Base-by-base conservation (phyloP, 495 filamentous ascomycete species). In the Aspergillus asperescens region DNA sequence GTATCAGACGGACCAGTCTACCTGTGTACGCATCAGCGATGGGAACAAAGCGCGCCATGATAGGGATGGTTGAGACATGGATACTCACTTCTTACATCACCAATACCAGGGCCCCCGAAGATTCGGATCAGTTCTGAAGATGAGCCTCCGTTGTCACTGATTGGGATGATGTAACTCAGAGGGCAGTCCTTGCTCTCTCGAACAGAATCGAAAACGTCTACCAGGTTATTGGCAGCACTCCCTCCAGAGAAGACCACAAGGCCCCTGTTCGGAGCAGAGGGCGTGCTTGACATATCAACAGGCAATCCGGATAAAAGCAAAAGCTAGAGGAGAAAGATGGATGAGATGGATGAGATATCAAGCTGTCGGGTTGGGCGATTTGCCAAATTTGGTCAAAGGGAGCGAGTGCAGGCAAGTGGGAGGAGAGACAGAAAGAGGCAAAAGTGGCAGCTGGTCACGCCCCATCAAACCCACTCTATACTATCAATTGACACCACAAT, bases 81-180 rank as follows among this genome's bases (percentile, higher is more conserved):
- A 7, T 39, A 75, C 85, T 58, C 71, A 94, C 90, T 95, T 68
- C 90, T 80, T 37, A 94, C 78, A 73, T 96, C 90, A 27, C 90
- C 90, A 67, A 95, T 94, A 10, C 90, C 90, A 45, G 92, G 92
- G 0, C 92, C 92, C 1, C 92, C 92, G 68, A 96, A 88, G 13
- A 97, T 88, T 13, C 92, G 79, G 55, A 96, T 92, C 59, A 96
- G 67, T 71, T 97, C 92, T 6, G 87, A 92, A 1, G 90, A 90
- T 27, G 85, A 90, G 15, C 92, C 92, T 23, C 92, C 92, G 72
- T 97, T 97, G 67, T 97, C 92, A 57, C 85, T 89, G 61, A 96
- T 95, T 13, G 92, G 92, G 47, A 97, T 94, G 50, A 96, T 79
- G 60, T 94, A 92, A 64, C 78, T 88, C 38, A 94, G 76, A 19